Evolutionary conservation across 345 rosid genomes (phyloP).

Genomic region (Hevea brasiliensis): DNA sequence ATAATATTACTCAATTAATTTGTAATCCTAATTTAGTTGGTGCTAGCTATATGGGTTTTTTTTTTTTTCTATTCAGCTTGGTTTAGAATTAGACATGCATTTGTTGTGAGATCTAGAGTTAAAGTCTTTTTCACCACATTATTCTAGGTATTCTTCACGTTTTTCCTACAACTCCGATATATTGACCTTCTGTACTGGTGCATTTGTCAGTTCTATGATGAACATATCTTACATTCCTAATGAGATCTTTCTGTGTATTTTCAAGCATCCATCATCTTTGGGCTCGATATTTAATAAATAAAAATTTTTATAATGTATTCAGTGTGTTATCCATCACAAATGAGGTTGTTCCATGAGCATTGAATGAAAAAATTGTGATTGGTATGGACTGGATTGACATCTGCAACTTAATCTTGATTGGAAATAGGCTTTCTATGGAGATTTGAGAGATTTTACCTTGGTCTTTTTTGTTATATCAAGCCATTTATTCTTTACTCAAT

Average conservation of each 20-base stretch:
- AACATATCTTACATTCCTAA: too few species aligned
- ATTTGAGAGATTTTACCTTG: not conserved
- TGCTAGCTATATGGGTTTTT: not conserved
- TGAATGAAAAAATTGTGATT: not conserved
- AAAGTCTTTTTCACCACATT: too few species aligned
- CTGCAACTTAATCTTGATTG: not conserved
- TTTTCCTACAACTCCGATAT: too few species aligned
- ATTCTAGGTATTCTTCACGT: too few species aligned
- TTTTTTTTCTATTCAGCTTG: not conserved
- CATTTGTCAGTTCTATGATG: too few species aligned
- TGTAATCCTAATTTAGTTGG: not conserved
- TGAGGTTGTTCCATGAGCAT: not conserved
- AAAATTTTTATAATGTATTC: not conserved
- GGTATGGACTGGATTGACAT: not conserved
- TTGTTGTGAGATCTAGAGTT: too few species aligned
- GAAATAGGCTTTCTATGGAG: not conserved
- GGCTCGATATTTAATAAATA: too few species aligned
- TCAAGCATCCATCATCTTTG: too few species aligned
- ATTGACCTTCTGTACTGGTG: too few species aligned
- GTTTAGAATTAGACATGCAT: too few species aligned
- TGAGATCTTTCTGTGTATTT: too few species aligned
- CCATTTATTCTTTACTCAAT: not conserved
- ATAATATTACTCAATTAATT: not conserved
- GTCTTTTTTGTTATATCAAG: not conserved
- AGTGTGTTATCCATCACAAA: not conserved